Conservation (phyloP, 305 asterid genomes). For the Rubia tinctorum region DNA sequence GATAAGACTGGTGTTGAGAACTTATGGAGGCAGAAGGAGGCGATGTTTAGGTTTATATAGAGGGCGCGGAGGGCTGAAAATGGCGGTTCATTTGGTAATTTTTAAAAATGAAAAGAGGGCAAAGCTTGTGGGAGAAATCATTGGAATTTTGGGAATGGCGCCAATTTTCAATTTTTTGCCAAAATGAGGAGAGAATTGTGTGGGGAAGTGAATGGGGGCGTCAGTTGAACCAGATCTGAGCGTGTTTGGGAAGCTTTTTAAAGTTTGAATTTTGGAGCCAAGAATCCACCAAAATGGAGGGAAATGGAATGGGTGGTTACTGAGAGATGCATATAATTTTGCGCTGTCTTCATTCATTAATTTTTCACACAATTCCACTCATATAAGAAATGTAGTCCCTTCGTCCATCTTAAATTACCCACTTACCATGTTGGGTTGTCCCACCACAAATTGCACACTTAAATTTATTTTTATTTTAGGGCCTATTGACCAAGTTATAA, state of each 20-base stretch:
- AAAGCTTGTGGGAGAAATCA: slow-evolving; percentile 63
- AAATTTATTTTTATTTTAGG: too few species aligned
- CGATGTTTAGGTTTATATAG: neutral
- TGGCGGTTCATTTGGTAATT: neutral
- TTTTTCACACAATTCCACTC: too few species aligned
- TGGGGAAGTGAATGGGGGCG: neutral
- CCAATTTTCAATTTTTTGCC: neutral
- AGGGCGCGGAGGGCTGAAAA: neutral
- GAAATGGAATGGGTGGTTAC: neutral
- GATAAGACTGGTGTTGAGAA: neutral
- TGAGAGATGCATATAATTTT: too few species aligned
- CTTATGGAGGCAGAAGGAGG: neutral
- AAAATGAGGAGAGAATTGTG: neutral
- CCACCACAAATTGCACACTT: too few species aligned
- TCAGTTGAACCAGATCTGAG: neutral
- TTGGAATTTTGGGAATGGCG: slow-evolving; percentile 9
- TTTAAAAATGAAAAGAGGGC: neutral
- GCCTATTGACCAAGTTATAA: too few species aligned
- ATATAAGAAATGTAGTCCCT: too few species aligned
- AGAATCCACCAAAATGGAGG: neutral
- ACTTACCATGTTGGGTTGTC: too few species aligned
- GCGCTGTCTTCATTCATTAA: too few species aligned
- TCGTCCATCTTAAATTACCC: too few species aligned
- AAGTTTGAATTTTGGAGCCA: neutral
- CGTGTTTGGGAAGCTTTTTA: neutral